Evolutionary conservation across 169 alveolate genomes (phyloP).

Genomic region (Theileria annulata): DNA sequence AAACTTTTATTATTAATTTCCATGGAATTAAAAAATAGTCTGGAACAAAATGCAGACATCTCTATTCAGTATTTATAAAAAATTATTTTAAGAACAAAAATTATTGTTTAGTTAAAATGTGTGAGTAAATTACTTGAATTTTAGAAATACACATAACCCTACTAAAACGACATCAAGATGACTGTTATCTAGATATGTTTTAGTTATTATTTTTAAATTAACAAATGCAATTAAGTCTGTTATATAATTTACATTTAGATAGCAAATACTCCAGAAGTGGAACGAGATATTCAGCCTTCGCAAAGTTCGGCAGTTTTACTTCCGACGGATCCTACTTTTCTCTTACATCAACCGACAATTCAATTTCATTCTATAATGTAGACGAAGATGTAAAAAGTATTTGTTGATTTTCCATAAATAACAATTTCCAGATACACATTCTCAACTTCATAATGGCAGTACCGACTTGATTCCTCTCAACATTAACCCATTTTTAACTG

Average conservation of each 20-base stretch:
- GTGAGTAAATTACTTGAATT: slow-evolving; percentile 8
- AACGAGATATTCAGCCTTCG: not conserved
- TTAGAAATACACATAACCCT: slow-evolving; percentile 6
- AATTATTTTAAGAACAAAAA: slow-evolving; percentile 1
- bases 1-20: not conserved
- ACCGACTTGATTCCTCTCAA: not conserved
- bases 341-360: slow-evolving; percentile 4
- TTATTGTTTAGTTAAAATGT: slow-evolving; percentile 19
- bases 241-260: slow-evolving; percentile 16
- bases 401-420: not conserved
- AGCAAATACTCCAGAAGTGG: not conserved
- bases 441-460: slow-evolving; percentile 1
- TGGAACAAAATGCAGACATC: not conserved
- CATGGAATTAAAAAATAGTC: not conserved
- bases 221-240: slow-evolving; percentile 8
- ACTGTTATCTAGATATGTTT: not conserved
- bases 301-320: slow-evolving; percentile 10
- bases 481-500: not conserved
- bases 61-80: not conserved
- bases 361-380: slow-evolving; percentile 10
- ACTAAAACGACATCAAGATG: slow-evolving; percentile 3
- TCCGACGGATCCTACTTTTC: slow-evolving; percentile 31
- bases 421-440: slow-evolving; percentile 3
- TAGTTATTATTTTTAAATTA: not conserved
- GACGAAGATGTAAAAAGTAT: slow-evolving; percentile 21